Percentiles rank a stretch among this genome's conserved stretches.
phyloP scores from a whole-genome alignment of 2,329 filamentous ascomycete species.

The Fusarium palustre region DNA sequence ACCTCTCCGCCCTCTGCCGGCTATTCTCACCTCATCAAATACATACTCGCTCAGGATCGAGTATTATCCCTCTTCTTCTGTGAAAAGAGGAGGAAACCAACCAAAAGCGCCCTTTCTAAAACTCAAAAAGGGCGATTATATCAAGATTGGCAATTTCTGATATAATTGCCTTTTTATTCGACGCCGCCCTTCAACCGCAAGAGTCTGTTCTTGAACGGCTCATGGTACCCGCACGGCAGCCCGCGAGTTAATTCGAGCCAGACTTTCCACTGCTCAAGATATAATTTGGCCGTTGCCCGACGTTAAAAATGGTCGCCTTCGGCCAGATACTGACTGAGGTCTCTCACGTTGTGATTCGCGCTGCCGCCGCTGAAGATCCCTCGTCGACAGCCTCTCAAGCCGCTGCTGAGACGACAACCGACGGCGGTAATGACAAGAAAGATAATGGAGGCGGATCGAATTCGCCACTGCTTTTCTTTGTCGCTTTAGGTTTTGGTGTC shows the following conservation, averaged over 20 bases:
- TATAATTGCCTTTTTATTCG: slow-evolving; percentile 32
- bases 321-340: slow-evolving; percentile 45
- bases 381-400: slow-evolving; percentile 39
- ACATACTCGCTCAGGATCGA: slow-evolving; percentile 29
- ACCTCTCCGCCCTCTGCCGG: slow-evolving; percentile 40
- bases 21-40: slow-evolving; percentile 37
- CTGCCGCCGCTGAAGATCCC: slow-evolving; percentile 36
- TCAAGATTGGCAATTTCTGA: slow-evolving; percentile 28
- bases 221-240: slow-evolving; percentile 47
- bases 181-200: slow-evolving; percentile 33
- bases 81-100: slow-evolving; percentile 8
- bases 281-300: slow-evolving; percentile 26
- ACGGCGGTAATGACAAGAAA: slow-evolving; percentile 23
- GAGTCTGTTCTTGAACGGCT: slow-evolving; percentile 37
- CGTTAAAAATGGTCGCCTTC: slow-evolving; percentile 45
- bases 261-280: slow-evolving; percentile 31
- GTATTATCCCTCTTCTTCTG: slow-evolving; percentile 24
- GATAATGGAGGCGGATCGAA: slow-evolving; percentile 51
- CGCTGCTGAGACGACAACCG: slow-evolving; percentile 31
- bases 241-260: slow-evolving; percentile 46
- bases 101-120: background rate
- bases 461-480: slow-evolving; percentile 77
- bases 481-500: slow-evolving; percentile 95
- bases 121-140: slow-evolving; percentile 20
- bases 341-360: slow-evolving; percentile 43